These are phyloP conservation scores for Trichoderma arundinaceum DNA, from an alignment of 2,329 filamentous ascomycete genomes.

Conservation along the genomic window DNA sequence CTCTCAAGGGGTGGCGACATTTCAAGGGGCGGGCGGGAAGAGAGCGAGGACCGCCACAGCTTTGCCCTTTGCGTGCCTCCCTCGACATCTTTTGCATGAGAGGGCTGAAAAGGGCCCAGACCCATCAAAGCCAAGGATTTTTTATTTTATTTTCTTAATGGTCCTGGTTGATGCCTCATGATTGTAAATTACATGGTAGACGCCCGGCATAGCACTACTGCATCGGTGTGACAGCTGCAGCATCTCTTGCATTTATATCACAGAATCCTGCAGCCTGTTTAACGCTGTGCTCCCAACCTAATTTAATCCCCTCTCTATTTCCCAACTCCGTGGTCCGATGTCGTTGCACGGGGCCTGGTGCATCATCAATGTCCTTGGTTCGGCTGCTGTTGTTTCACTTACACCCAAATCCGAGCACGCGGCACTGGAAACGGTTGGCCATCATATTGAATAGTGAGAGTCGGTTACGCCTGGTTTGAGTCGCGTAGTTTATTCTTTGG, in stretches of 20 bases:
- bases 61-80: neutral
- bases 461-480: neutral
- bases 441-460: neutral
- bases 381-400: neutral
- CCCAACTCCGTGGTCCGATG: neutral
- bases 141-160: neutral
- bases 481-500: too few species aligned
- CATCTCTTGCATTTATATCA: constrained; percentile 5
- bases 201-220: neutral
- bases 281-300: neutral
- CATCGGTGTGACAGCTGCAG: neutral
- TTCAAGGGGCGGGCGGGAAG: neutral
- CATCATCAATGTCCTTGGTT: neutral
- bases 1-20: neutral
- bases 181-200: too few species aligned
- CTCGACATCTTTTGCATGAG: neutral
- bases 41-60: neutral
- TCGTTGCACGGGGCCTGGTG: neutral
- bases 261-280: neutral
- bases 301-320: neutral
- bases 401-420: neutral
- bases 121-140: neutral
- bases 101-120: too few species aligned
- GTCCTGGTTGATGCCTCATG: too few species aligned
- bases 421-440: neutral